These are phyloP conservation scores for Kandelia obovata DNA, from an alignment of 345 rosid species.

Conservation along the genomic window DNA sequence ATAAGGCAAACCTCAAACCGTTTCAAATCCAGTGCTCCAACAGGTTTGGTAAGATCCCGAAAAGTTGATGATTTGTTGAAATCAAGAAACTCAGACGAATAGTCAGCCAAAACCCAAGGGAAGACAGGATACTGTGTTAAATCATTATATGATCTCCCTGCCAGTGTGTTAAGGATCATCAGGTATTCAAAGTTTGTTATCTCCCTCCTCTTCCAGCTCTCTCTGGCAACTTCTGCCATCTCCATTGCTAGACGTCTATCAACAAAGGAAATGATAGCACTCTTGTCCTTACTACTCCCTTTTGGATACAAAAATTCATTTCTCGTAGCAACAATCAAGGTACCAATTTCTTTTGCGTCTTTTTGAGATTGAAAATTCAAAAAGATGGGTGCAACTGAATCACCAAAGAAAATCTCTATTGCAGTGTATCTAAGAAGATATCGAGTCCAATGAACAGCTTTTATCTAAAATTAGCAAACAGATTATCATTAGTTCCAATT, in stretches of 20 bases:
- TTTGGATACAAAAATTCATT: slow-evolving; percentile 80
- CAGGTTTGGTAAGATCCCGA: slow-evolving; percentile 95
- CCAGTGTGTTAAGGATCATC: slow-evolving; percentile 84
- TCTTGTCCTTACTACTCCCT: slow-evolving; percentile 79
- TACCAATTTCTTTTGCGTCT: slow-evolving; percentile 89
- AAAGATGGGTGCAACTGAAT: slow-evolving; percentile 71
- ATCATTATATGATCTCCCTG: slow-evolving; percentile 97
- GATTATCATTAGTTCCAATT: slow-evolving; percentile 21
- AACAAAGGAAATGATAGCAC: slow-evolving; percentile 68
- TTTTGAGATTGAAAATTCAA: slow-evolving; percentile 70
- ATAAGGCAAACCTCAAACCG: slow-evolving; percentile 75
- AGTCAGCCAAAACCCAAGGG: slow-evolving; percentile 95
- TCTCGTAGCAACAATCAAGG: slow-evolving; percentile 73
- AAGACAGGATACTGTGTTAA: slow-evolving; percentile 94
- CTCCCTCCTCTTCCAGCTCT: slow-evolving; percentile 94
- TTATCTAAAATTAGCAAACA: slow-evolving; percentile 51
- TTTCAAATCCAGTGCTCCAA: slow-evolving; percentile 86
- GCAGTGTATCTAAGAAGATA: slow-evolving; percentile 94
- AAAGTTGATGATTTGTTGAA: slow-evolving; percentile 90
- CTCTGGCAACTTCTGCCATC: slow-evolving; percentile 94
- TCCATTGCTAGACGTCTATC: slow-evolving; percentile 83
- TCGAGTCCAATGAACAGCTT: slow-evolving; percentile 87
- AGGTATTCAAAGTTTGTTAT: slow-evolving; percentile 92
- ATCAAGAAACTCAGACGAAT: slow-evolving; percentile 84
- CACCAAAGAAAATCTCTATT: slow-evolving; percentile 72